These are phyloP conservation scores for Monoraphidium neglectum DNA, from an alignment of 139 green algal genomes.

Conservation along the genomic window DNA sequence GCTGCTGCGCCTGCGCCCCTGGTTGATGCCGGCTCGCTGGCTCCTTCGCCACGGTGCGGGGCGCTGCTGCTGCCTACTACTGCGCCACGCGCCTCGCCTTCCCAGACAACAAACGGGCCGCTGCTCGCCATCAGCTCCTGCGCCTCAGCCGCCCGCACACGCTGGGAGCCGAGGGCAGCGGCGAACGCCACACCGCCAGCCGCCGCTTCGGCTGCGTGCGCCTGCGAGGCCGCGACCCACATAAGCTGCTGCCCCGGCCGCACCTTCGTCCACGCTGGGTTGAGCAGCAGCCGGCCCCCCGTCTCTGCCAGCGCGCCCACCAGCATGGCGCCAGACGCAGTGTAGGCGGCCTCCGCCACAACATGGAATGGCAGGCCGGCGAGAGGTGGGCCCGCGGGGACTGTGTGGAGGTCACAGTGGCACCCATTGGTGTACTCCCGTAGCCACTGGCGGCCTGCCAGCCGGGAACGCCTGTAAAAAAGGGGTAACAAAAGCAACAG, in stretches of 20 bases:
- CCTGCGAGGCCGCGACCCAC: slow-evolving; percentile 35
- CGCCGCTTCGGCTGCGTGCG: slow-evolving; percentile 17
- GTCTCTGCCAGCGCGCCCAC: slow-evolving; percentile 26
- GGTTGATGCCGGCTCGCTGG: no score
- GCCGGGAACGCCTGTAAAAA: background rate
- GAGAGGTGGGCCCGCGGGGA: slow-evolving; percentile 4
- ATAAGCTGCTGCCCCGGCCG: slow-evolving; percentile 26
- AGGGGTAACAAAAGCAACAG: no score
- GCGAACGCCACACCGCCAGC: no score
- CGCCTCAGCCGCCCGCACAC: no score
- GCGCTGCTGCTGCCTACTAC: no score
- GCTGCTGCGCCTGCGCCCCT: no score
- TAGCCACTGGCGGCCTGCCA: slow-evolving; percentile 74
- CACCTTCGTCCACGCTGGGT: slow-evolving; percentile 36
- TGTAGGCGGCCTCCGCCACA: slow-evolving; percentile 47
- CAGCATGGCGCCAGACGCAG: slow-evolving; percentile 39
- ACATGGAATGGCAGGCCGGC: slow-evolving; percentile 16
- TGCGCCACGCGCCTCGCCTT: no score
- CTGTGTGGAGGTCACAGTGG: slow-evolving; percentile 23
- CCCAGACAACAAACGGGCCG: no score
- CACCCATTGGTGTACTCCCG: slow-evolving; percentile 77
- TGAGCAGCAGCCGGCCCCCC: slow-evolving; percentile 35
- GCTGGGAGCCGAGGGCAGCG: no score
- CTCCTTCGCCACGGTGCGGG: no score
- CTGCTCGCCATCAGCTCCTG: no score